These are phyloP conservation scores for Picea abies DNA, from an alignment of 83 land plant species.

Conservation along the genomic window DNA sequence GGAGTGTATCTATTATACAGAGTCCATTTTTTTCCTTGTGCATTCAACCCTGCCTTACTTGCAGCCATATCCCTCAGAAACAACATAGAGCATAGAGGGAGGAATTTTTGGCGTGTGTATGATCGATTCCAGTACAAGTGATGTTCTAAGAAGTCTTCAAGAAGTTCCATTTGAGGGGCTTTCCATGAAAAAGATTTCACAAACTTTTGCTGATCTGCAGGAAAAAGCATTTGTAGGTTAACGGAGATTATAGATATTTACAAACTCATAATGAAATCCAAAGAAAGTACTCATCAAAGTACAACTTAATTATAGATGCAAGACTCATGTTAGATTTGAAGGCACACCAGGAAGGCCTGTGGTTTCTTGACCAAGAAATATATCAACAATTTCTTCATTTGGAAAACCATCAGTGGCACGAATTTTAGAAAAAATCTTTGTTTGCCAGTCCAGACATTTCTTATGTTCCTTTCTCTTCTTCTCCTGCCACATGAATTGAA, in stretches of 20 bases:
- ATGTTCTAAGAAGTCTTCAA: constrained; percentile 53
- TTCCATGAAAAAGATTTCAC: constrained; percentile 43
- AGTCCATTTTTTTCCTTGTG: constrained; percentile 19
- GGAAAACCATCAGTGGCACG: constrained; percentile 59
- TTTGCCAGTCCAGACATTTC: constrained; percentile 58
- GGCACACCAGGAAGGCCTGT: constrained; percentile 38
- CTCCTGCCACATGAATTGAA: constrained; percentile 31
- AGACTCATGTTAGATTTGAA: neutral
- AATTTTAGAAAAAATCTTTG: constrained; percentile 51
- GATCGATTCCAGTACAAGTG: constrained; percentile 70
- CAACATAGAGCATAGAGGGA: constrained; percentile 69
- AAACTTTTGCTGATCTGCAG: constrained; percentile 31
- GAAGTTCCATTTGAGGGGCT: constrained; percentile 51
- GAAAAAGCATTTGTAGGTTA: neutral
- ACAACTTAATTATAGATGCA: neutral
- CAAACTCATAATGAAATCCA: neutral
- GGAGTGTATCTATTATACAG: constrained; percentile 57
- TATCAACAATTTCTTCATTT: constrained; percentile 57
- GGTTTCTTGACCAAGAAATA: constrained; percentile 42
- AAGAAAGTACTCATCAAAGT: neutral
- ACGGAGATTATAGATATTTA: neutral
- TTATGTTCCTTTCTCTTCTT: constrained; percentile 41
- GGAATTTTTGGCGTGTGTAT: constrained; percentile 55
- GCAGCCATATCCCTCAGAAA: constrained; percentile 57
- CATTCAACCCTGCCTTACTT: neutral